phyloP scores from a whole-genome alignment of 139 green algal genomes.

The Edaphochlamys debaryana region DNA sequence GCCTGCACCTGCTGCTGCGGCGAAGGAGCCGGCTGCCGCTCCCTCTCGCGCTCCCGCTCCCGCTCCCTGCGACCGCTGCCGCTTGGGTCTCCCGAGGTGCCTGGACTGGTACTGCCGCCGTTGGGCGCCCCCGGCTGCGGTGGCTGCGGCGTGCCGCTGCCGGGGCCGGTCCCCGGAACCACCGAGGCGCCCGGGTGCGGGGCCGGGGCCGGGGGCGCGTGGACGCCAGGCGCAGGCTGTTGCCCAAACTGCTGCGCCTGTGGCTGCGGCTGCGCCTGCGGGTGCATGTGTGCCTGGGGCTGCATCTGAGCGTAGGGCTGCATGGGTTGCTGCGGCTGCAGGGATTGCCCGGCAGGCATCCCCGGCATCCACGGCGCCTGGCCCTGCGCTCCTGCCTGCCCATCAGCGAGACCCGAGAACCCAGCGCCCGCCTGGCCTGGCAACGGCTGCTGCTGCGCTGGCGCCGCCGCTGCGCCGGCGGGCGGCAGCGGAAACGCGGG shows the following conservation, averaged over 20 bases:
- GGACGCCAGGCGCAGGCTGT: no score
- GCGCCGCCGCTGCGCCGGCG: no score
- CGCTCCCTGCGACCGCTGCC: neutral
- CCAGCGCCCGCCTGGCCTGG: neutral
- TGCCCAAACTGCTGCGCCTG: neutral
- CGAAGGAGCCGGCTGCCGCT: neutral
- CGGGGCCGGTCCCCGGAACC: neutral
- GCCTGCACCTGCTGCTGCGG: no score
- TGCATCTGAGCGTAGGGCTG: no score
- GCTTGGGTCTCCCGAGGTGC: neutral
- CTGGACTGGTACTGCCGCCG: neutral
- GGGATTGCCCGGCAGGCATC: neutral
- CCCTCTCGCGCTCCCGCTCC: neutral
- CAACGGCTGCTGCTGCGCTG: neutral
- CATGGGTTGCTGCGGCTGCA: no score
- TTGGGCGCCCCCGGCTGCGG: no score
- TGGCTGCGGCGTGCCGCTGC: no score
- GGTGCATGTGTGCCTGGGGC: neutral
- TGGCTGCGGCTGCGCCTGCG: neutral
- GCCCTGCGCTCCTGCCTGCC: neutral
- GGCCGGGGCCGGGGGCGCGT: no score
- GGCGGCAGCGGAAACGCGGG: conserved; percentile 2
- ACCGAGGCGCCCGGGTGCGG: no score
- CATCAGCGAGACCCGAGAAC: no score
- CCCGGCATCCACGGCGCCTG: neutral